Percentiles rank a stretch among this genome's conserved stretches.
These are phyloP conservation scores for Ogataea ganodermae DNA, from an alignment of 805 yeast genomes.

Conservation along the genomic window DNA sequence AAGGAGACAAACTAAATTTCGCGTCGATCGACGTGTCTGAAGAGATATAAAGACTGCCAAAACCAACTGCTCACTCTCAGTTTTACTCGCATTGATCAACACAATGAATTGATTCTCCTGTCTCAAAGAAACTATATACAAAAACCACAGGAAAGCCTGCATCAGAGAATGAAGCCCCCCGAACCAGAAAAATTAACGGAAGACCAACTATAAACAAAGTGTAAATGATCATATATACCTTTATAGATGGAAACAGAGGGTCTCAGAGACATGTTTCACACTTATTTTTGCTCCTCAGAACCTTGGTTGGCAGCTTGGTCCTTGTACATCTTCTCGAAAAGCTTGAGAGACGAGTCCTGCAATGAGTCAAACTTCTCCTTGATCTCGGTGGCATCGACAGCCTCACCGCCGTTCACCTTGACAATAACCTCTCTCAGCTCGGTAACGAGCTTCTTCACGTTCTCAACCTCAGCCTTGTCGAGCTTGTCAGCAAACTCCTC, in stretches of 20 bases:
- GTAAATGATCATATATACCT: slow-evolving; percentile 7
- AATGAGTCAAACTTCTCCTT: slow-evolving; percentile 74
- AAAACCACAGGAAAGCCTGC: slow-evolving; percentile 4
- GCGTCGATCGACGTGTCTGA: too few relatives aligned
- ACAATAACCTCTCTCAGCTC: slow-evolving; percentile 66
- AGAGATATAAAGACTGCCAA: not conserved
- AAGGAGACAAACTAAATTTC: not conserved
- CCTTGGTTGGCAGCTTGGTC: slow-evolving; percentile 30
- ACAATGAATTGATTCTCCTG: not conserved
- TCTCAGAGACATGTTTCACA: not conserved
- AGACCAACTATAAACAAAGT: slow-evolving; percentile 17
- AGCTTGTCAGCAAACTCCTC: slow-evolving; percentile 69
- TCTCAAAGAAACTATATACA: slow-evolving; percentile 8
- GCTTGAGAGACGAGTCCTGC: slow-evolving; percentile 72
- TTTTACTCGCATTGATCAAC: not conserved
- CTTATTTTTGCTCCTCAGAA: slow-evolving; percentile 24
- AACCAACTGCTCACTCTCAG: too few relatives aligned
- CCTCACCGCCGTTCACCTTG: slow-evolving; percentile 54
- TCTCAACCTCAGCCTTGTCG: slow-evolving; percentile 50
- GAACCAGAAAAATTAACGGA: slow-evolving; percentile 8
- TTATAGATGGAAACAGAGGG: not conserved
- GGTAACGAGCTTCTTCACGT: slow-evolving; percentile 54
- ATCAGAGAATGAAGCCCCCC: not conserved
- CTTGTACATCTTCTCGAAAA: slow-evolving; percentile 69
- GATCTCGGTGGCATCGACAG: slow-evolving; percentile 55